phyloP scores from a whole-genome alignment of 1,139 yeast species.

The Magnusiomyces ingens region DNA sequence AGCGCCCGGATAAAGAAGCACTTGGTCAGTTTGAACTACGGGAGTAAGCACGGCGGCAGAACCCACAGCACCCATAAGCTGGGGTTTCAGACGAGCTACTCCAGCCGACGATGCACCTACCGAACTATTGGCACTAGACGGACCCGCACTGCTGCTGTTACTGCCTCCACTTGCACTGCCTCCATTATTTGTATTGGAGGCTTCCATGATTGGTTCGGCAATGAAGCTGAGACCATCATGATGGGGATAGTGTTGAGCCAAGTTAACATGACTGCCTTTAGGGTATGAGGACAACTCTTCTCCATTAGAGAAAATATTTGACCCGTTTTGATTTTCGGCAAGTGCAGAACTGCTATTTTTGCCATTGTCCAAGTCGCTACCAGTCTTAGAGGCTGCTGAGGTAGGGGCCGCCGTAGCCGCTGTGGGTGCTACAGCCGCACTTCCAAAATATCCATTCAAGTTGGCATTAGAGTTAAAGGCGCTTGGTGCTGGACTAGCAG shows the following conservation, averaged over 20 bases:
- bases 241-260: not conserved
- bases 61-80: constrained; percentile 7
- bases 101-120: not conserved
- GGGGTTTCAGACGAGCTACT: constrained; percentile 3
- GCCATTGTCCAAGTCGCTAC: too few species aligned
- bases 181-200: not conserved
- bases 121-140: not conserved
- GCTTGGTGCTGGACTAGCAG: too few species aligned
- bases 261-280: too few species aligned
- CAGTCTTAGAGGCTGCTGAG: too few species aligned
- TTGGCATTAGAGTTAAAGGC: too few species aligned
- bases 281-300: too few species aligned
- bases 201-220: not conserved
- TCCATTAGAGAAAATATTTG: too few species aligned
- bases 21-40: constrained; percentile 6
- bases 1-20: constrained; percentile 5
- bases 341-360: too few species aligned
- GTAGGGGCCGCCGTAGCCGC: too few species aligned
- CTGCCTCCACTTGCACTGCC: not conserved
- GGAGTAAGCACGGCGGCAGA: constrained; percentile 4
- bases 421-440: too few species aligned
- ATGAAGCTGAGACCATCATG: not conserved
- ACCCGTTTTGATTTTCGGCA: too few species aligned
- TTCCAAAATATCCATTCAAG: too few species aligned
- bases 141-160: not conserved